These are phyloP conservation scores for Dysphania ambrosioides DNA, from an alignment of 148 eudicot species.

Conservation along the genomic window DNA sequence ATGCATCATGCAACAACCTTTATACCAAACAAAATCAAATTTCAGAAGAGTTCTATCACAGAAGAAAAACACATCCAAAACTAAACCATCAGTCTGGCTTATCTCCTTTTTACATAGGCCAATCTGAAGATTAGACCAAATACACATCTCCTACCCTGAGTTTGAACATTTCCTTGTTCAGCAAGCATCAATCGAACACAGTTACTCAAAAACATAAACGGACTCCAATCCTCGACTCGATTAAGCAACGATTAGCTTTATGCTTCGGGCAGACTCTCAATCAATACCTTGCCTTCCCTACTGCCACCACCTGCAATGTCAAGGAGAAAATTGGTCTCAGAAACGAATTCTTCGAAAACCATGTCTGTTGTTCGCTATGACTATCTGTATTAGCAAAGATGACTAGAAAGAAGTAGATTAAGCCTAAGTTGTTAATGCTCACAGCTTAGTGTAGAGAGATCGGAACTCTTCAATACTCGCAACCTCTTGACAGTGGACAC, in stretches of 20 bases:
- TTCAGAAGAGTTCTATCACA: conserved; percentile 14
- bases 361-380: neutral
- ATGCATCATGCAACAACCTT: neutral
- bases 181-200: conserved; percentile 12
- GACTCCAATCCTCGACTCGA: neutral
- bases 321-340: neutral
- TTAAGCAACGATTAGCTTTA: neutral
- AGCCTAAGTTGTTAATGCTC: conserved; percentile 28
- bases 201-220: conserved; percentile 7
- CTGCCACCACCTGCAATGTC: conserved; percentile 23
- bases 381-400: neutral
- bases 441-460: conserved; percentile 56
- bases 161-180: conserved; percentile 13
- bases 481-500: conserved; percentile 86
- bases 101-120: conserved; percentile 25
- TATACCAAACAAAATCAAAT: too few relatives aligned
- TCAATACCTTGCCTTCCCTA: conserved; percentile 25
- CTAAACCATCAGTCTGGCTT: conserved; percentile 27
- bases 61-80: conserved; percentile 24
- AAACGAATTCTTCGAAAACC: too few relatives aligned
- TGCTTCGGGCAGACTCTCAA: conserved; percentile 19
- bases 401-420: too few relatives aligned
- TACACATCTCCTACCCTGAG: conserved; percentile 25
- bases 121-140: conserved; percentile 19
- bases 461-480: conserved; percentile 82